phyloP scores from a whole-genome alignment of 352 stramenopile species.

The Thalassiosira mediterranea region DNA sequence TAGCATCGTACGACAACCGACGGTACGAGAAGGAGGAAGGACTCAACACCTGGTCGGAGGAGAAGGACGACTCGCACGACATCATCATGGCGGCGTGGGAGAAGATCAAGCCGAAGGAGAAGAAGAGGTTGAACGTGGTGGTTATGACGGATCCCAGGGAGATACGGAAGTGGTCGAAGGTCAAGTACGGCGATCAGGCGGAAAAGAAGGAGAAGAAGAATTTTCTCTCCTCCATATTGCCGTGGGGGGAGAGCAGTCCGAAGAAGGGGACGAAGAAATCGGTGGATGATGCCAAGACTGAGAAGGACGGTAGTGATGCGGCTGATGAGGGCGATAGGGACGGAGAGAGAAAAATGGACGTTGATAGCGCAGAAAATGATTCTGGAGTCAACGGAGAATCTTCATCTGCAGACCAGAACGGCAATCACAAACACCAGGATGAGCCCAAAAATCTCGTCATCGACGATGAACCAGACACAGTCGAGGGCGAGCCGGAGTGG shows the following conservation, averaged over 20 bases:
- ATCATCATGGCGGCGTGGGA: conserved; percentile 60
- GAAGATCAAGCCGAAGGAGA: conserved; percentile 65
- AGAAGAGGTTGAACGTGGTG: conserved; percentile 65
- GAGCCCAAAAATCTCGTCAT: not conserved
- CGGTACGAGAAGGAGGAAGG: conserved; percentile 1
- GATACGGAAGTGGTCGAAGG: conserved; percentile 67
- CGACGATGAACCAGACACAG: not conserved
- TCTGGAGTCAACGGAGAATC: not conserved
- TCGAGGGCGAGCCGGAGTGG: conserved; percentile 57
- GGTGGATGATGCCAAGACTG: not conserved
- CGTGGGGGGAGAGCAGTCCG: conserved; percentile 11
- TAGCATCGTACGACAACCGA: conserved; percentile 42
- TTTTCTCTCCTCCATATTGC: conserved; percentile 28
- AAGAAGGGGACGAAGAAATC: conserved; percentile 11
- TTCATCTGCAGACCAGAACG: not conserved
- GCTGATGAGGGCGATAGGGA: conserved; percentile 2
- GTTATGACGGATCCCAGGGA: conserved; percentile 65
- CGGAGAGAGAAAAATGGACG: not conserved
- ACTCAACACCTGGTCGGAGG: conserved; percentile 24
- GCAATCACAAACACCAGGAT: not conserved
- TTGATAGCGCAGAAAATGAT: not conserved
- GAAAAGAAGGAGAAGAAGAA: conserved; percentile 44
- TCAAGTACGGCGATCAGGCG: conserved; percentile 50
- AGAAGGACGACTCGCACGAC: conserved; percentile 53
- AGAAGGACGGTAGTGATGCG: conserved; percentile 1